Evolutionary conservation across 257 asterid species (phyloP).

Genomic region (Solanum bukasovii): DNA sequence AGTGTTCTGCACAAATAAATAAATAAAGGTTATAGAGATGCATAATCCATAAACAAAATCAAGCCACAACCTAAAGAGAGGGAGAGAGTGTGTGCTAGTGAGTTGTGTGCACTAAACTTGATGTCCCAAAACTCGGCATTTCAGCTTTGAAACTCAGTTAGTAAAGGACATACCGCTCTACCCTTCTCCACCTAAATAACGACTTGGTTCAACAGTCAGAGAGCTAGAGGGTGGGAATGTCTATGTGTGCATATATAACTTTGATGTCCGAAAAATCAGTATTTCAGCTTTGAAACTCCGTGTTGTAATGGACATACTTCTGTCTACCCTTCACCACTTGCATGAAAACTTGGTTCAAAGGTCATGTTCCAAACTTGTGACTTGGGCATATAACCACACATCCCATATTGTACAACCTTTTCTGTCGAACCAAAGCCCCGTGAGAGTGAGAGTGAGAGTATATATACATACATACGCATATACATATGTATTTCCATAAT

Average conservation of each 20-base stretch:
- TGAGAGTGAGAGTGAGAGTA: not conserved
- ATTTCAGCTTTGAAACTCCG: not conserved
- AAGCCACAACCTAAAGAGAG: not conserved
- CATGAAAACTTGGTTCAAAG: not conserved
- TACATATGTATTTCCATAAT: not conserved
- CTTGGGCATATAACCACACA: not conserved
- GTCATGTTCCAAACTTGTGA: not conserved
- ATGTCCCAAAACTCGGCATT: not conserved
- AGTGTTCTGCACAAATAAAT: slow-evolving; percentile 30
- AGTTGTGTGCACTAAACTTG: not conserved
- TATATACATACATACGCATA: not conserved
- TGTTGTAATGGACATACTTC: not conserved
- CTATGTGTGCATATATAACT: not conserved
- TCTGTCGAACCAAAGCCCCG: not conserved
- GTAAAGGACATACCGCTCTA: not conserved
- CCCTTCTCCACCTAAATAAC: not conserved
- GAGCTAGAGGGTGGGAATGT: not conserved
- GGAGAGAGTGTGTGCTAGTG: not conserved
- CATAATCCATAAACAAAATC: not conserved
- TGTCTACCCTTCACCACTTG: not conserved
- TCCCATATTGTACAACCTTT: not conserved
- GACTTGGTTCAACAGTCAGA: not conserved
- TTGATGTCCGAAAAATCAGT: not conserved
- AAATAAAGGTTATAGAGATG: not conserved
- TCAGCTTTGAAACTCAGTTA: not conserved